phyloP scores from a whole-genome alignment of 352 stramenopile genomes.

The Globisporangium apiculatum region DNA sequence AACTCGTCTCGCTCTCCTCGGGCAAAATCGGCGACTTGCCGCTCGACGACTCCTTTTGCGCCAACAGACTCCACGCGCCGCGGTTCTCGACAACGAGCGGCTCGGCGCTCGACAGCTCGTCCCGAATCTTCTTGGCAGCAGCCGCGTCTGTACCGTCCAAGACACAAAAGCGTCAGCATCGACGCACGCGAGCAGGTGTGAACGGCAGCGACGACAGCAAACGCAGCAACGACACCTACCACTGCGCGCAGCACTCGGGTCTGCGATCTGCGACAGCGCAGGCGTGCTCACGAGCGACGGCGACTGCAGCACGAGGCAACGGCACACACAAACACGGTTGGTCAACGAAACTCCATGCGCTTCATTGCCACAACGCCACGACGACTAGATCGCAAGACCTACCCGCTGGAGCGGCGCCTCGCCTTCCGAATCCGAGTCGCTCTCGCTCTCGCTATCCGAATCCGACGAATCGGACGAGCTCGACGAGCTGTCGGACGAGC shows the following conservation, averaged over 20 bases:
- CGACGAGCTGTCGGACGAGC: slow-evolving; percentile 58
- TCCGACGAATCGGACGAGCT: slow-evolving; percentile 79
- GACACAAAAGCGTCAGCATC: not conserved
- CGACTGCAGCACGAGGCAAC: slow-evolving; percentile 25
- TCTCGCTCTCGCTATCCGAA: slow-evolving; percentile 83
- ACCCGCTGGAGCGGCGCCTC: slow-evolving; percentile 78
- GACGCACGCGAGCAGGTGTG: not conserved
- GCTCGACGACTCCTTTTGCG: slow-evolving; percentile 63
- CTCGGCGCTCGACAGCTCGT: slow-evolving; percentile 51
- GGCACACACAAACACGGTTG: slow-evolving; percentile 8
- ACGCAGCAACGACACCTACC: slow-evolving; percentile 25
- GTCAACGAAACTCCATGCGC: slow-evolving; percentile 20
- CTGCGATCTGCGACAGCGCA: slow-evolving; percentile 40
- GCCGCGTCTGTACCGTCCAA: slow-evolving; percentile 25
- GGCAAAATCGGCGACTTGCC: slow-evolving; percentile 44
- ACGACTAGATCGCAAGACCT: slow-evolving; percentile 53
- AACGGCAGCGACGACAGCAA: not conserved
- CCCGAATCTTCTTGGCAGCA: slow-evolving; percentile 66
- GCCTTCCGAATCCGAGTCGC: slow-evolving; percentile 70
- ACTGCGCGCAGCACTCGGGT: slow-evolving; percentile 22
- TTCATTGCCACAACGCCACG: not conserved
- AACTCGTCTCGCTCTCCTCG: slow-evolving; percentile 67
- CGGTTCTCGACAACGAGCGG: slow-evolving; percentile 78
- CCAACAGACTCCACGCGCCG: slow-evolving; percentile 79
- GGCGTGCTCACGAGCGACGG: slow-evolving; percentile 49